Evolutionary conservation across 345 rosid genomes (phyloP).

Genomic region (Rhodomyrtus tomentosa): DNA sequence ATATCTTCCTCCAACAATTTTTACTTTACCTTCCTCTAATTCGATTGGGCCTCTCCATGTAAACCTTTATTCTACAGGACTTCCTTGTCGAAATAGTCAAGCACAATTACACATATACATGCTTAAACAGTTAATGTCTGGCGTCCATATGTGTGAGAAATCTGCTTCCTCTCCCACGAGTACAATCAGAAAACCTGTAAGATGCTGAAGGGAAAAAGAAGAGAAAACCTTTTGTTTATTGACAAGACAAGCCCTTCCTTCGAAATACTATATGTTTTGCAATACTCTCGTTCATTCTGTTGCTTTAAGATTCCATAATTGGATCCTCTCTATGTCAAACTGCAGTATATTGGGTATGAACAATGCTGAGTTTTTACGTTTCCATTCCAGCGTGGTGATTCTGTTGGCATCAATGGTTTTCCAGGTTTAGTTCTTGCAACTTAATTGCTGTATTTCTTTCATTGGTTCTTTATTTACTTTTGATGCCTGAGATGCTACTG

Average conservation of each 20-base stretch:
- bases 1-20: neutral
- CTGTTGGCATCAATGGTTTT: conserved; percentile 85
- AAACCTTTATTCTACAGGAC: neutral
- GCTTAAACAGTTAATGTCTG: neutral
- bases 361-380: conserved; percentile 53
- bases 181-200: neutral
- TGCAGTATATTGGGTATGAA: conserved; percentile 61
- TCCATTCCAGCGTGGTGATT: conserved; percentile 83
- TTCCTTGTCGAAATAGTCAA: neutral
- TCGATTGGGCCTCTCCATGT: neutral
- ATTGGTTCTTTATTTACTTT: neutral
- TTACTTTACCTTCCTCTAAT: neutral
- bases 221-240: neutral
- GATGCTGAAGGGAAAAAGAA: neutral
- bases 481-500: neutral
- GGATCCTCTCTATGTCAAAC: neutral
- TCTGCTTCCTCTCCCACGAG: neutral
- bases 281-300: neutral
- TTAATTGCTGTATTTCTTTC: neutral
- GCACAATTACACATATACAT: neutral
- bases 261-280: neutral
- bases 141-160: neutral
- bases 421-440: conserved; percentile 53
- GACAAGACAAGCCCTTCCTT: neutral
- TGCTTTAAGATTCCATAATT: neutral